phyloP scores from a whole-genome alignment of 2,329 filamentous ascomycete genomes.

The Trichophaea hybrida region DNA sequence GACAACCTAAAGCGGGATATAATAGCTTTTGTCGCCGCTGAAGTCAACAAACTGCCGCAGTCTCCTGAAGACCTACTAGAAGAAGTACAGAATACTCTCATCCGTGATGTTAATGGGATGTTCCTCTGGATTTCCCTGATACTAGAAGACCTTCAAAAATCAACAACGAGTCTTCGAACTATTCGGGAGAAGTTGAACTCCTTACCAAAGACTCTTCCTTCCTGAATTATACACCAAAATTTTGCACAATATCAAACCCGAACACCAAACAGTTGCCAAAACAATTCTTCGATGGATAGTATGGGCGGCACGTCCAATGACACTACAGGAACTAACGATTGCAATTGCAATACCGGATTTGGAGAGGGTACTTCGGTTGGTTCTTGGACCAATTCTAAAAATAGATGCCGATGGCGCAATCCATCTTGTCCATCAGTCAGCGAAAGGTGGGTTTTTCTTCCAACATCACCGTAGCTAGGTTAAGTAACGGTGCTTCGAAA shows the following conservation, averaged over 20 bases:
- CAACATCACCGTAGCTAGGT: too few relatives aligned
- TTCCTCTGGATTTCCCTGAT: slow-evolving; percentile 19
- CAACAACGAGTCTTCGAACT: not conserved
- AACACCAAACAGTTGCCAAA: slow-evolving; percentile 8
- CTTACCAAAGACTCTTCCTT: not conserved
- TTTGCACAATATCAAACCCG: not conserved
- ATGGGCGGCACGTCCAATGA: slow-evolving; percentile 19
- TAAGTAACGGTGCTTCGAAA: not conserved
- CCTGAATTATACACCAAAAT: slow-evolving; percentile 4
- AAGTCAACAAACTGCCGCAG: slow-evolving; percentile 3
- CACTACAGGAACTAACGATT: slow-evolving; percentile 17
- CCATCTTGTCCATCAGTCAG: slow-evolving; percentile 25
- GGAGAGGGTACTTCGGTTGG: slow-evolving; percentile 15
- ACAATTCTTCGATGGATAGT: slow-evolving; percentile 20
- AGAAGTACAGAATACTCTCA: slow-evolving; percentile 4
- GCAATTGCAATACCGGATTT: slow-evolving; percentile 20
- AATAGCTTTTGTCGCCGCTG: not conserved
- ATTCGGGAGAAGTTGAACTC: not conserved
- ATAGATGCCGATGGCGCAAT: slow-evolving; percentile 10
- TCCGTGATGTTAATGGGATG: slow-evolving; percentile 7
- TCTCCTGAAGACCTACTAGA: not conserved
- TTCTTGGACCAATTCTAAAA: slow-evolving; percentile 21
- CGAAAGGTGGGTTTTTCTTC: slow-evolving; percentile 23
- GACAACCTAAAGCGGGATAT: slow-evolving; percentile 5
- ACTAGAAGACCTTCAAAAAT: slow-evolving; percentile 4